A percentile compares a stretch with the other conserved stretches of the same genome.
phyloP scores from a whole-genome alignment of 805 yeast species.

The Millerozyma acaciae region DNA sequence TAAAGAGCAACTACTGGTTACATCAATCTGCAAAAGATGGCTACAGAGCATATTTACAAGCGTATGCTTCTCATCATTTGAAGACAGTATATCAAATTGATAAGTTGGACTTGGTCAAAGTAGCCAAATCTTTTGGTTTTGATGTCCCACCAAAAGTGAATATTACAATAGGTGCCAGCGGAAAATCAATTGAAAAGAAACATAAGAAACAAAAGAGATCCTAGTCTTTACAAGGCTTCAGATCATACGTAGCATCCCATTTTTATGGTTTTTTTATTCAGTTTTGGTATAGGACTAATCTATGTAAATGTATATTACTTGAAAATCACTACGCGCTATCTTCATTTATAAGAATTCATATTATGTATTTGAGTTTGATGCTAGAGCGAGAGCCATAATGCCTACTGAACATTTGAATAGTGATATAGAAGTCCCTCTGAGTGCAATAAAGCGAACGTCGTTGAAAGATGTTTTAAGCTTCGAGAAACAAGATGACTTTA shows the following conservation, averaged over 20 bases:
- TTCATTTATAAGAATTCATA: background rate
- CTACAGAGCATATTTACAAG: conserved; percentile 93
- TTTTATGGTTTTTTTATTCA: conserved; percentile 2
- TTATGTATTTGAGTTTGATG: conserved; percentile 6
- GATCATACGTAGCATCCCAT: background rate
- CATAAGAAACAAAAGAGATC: conserved; percentile 42
- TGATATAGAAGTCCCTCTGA: conserved; percentile 1
- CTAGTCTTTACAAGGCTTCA: conserved; percentile 6
- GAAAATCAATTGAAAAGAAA: conserved; percentile 53
- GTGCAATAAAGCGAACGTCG: conserved; percentile 1
- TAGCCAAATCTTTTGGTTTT: conserved; percentile 94
- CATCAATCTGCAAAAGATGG: conserved; percentile 98
- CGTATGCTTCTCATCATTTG: conserved; percentile 93
- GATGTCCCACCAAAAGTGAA: conserved; percentile 95
- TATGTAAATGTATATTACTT: conserved; percentile 1
- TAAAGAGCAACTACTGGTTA: conserved; percentile 87
- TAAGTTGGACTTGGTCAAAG: conserved; percentile 88
- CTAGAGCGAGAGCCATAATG: no score
- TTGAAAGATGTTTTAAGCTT: conserved; percentile 3
- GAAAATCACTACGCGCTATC: conserved; percentile 1
- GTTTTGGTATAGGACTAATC: no score
- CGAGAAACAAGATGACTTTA: conserved; percentile 17
- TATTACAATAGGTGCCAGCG: conserved; percentile 92
- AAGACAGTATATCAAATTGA: conserved; percentile 96
- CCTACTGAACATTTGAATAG: conserved; percentile 6